Conservation (phyloP, 176 grass and related monocot genomes). For the Aegilops bicornis region DNA sequence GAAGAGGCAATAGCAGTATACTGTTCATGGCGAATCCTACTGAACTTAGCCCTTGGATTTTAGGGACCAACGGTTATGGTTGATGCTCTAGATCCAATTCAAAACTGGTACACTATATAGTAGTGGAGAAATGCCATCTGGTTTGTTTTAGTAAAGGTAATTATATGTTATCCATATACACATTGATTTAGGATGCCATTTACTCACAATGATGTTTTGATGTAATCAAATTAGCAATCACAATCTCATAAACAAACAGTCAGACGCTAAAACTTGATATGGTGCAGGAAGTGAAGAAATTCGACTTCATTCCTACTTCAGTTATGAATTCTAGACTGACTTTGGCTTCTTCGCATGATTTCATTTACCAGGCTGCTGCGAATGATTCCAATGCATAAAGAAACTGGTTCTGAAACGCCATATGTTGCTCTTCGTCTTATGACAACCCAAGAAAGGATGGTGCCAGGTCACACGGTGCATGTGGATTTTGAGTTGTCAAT, state of each 20-base stretch:
- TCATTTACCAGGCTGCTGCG: not conserved
- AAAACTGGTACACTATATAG: too few species aligned
- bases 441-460: not conserved
- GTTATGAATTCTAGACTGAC: not conserved
- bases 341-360: not conserved
- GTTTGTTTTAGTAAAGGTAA: not conserved
- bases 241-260: not conserved
- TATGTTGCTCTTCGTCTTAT: constrained; percentile 5
- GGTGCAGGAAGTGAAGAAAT: not conserved
- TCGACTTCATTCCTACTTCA: not conserved
- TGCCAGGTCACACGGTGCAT: not conserved
- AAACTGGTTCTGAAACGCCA: not conserved
- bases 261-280: not conserved
- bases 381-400: constrained; percentile 7
- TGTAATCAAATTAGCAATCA: not conserved
- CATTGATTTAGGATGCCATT: not conserved
- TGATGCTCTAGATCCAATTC: too few species aligned
- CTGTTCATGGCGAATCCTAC: too few species aligned
- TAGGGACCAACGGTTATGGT: too few species aligned
- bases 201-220: not conserved
- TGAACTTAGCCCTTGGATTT: too few species aligned
- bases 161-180: not conserved
- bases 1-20: too few species aligned
- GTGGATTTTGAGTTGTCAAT: constrained; percentile 32
- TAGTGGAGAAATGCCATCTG: not conserved